phyloP scores from a whole-genome alignment of 2,329 filamentous ascomycete species.

The Exophiala xenobiotica region DNA sequence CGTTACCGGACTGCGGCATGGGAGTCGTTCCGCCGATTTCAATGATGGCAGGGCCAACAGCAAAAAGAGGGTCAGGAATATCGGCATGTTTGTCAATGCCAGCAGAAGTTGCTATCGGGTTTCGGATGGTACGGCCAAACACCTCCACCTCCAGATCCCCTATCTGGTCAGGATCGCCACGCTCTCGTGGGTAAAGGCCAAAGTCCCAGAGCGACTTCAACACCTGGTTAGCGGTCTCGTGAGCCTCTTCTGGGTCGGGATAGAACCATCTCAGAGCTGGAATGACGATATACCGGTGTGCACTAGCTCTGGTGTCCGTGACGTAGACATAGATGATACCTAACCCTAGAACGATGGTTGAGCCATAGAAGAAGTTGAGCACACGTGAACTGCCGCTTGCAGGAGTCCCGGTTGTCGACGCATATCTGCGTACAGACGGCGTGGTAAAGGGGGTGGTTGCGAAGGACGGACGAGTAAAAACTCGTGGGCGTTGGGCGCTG shows the following conservation, averaged over 20 bases:
- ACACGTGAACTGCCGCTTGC: constrained; percentile 43
- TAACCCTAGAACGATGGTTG: constrained; percentile 51
- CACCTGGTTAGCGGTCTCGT: constrained; percentile 70
- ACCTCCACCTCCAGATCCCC: constrained; percentile 62
- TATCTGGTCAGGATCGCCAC: constrained; percentile 58
- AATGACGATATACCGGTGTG: constrained; percentile 66
- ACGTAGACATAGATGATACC: constrained; percentile 62
- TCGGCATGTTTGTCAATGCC: constrained; percentile 94
- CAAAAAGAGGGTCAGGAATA: constrained; percentile 80
- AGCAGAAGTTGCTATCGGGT: constrained; percentile 92
- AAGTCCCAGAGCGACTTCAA: constrained; percentile 72
- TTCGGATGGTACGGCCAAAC: constrained; percentile 73
- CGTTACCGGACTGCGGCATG: constrained; percentile 82
- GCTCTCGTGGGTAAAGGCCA: constrained; percentile 78
- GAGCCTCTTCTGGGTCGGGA: constrained; percentile 73
- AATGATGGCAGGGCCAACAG: constrained; percentile 79
- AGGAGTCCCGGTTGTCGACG: constrained; percentile 21
- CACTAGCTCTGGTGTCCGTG: constrained; percentile 71
- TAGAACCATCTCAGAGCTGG: constrained; percentile 44
- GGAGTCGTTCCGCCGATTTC: constrained; percentile 92
- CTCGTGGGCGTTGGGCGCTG: constrained; percentile 9
- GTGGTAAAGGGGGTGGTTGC: constrained; percentile 1
- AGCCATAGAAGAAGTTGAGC: constrained; percentile 54
- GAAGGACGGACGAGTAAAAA: background rate
- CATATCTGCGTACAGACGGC: constrained; percentile 16